phyloP scores from a whole-genome alignment of 2,329 filamentous ascomycete species.

The Dichotomopilus funicola region DNA sequence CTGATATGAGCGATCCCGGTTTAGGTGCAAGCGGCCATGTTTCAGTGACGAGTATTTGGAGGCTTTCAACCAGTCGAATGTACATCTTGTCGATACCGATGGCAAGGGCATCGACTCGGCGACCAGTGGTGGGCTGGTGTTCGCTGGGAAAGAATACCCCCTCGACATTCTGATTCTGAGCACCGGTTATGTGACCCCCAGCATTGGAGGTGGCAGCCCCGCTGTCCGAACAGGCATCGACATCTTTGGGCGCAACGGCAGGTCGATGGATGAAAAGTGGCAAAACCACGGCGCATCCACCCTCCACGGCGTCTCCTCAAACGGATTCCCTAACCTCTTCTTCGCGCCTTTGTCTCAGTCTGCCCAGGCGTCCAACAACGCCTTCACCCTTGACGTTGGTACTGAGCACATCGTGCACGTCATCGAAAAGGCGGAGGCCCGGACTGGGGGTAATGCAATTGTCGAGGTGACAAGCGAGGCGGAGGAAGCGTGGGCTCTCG shows the following conservation, averaged over 20 bases:
- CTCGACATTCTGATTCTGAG: constrained; percentile 32
- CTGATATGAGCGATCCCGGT: background rate
- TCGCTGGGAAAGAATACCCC: constrained; percentile 41
- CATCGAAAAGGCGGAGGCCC: constrained; percentile 22
- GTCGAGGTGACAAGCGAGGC: constrained; percentile 41
- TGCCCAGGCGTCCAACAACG: constrained; percentile 34
- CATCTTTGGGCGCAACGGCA: constrained; percentile 39
- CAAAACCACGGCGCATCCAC: constrained; percentile 36
- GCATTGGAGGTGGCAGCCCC: constrained; percentile 18
- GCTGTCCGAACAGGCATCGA: constrained; percentile 18
- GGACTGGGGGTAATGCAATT: constrained; percentile 19
- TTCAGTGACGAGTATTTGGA: constrained; percentile 56
- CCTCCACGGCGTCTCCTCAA: constrained; percentile 44
- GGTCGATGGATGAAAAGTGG: constrained; percentile 42
- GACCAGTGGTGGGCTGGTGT: constrained; percentile 42
- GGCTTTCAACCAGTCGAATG: constrained; percentile 52
- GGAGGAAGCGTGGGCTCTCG: constrained; percentile 41
- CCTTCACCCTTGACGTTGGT: constrained; percentile 31
- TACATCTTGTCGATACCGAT: constrained; percentile 54
- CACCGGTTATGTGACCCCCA: constrained; percentile 34
- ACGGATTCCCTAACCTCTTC: constrained; percentile 51
- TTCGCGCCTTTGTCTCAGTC: constrained; percentile 39
- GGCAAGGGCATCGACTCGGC: constrained; percentile 44
- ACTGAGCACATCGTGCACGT: constrained; percentile 39
- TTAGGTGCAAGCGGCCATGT: constrained; percentile 54